Base-by-base conservation (phyloP, 2,329 filamentous ascomycete genomes). In the Lachnellula arida region DNA sequence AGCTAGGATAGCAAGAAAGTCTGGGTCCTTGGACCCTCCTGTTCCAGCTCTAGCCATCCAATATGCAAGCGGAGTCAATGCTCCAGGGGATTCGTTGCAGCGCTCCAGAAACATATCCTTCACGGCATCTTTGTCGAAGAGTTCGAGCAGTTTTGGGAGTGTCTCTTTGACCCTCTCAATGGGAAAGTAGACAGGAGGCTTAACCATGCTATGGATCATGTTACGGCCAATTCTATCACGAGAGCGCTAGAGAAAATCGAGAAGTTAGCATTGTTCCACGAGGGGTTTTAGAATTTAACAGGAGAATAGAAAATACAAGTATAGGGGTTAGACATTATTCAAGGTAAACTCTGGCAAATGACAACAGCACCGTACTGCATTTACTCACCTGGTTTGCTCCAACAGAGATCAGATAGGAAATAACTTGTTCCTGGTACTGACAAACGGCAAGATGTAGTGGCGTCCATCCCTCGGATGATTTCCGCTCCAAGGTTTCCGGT, bases 361-460 rank as follows among this genome's bases (percentile, higher is more conserved):
- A 9, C 28, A 8, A 28, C 8, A 28, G 28, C 28, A 28, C 8
- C 28, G 28, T 4, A 28, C 28, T 28, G 6, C 9, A 28, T 28
- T 28, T 28, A 28, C 28, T 28, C 28, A 28, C 28, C 28, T 89
- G 85, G 65, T 94, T 83, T 2, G 88, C 88, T 3, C 87, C 88
- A 25, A 80, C 81, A 1, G 78, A 74, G 50, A 93, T 77, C 37
- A 96, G 77, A 0, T 82, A 74, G 64, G 82, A 81, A 15, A 80
- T 79, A 19, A 80, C 78, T 1, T 82, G 73, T 15, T 77, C 63
- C 19, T 80, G 78, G 11, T 80, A 78, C 3, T 81, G 72, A 2
- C 76, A 72, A 59, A 85, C 86, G 1, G 89, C 88, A 9, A 89
- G 68, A 54, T 85, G 78, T 1, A 95, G 75, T 1, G 90, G 89